Conservation (phyloP, 1,284 basidiomycete genomes). For the Marasmius oreades region DNA sequence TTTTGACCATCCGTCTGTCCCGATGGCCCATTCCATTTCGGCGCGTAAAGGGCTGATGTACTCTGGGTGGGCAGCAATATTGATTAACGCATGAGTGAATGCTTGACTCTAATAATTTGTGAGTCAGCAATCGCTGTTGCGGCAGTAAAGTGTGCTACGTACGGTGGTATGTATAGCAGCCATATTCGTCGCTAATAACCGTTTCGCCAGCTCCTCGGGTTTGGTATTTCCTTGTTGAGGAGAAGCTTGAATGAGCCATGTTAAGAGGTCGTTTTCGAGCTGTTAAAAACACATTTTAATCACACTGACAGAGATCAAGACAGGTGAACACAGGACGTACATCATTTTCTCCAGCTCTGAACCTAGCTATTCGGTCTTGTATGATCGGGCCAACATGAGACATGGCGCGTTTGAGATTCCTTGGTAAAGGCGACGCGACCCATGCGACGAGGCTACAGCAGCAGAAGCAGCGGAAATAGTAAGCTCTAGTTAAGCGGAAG, state of each 20-base stretch:
- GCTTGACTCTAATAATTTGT: neutral
- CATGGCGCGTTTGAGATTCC: neutral
- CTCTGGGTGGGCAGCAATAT: neutral
- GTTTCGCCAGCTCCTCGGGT: neutral
- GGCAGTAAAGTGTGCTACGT: too few relatives aligned
- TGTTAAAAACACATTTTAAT: neutral
- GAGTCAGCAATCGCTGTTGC: neutral
- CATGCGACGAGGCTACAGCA: neutral
- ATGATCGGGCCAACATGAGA: neutral
- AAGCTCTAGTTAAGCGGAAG: neutral
- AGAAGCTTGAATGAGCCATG: neutral
- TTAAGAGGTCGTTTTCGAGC: neutral
- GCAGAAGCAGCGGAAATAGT: neutral
- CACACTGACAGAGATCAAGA: neutral
- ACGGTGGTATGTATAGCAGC: neutral
- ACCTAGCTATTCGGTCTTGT: neutral
- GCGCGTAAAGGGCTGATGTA: neutral
- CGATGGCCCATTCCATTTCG: neutral
- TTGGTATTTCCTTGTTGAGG: neutral
- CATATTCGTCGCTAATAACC: neutral
- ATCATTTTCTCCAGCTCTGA: neutral
- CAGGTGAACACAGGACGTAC: neutral
- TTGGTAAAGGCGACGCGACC: neutral
- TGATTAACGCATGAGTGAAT: neutral
- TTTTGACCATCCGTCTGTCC: neutral